phyloP scores from a whole-genome alignment of 78 protist genomes.

The Guillardia theta region DNA sequence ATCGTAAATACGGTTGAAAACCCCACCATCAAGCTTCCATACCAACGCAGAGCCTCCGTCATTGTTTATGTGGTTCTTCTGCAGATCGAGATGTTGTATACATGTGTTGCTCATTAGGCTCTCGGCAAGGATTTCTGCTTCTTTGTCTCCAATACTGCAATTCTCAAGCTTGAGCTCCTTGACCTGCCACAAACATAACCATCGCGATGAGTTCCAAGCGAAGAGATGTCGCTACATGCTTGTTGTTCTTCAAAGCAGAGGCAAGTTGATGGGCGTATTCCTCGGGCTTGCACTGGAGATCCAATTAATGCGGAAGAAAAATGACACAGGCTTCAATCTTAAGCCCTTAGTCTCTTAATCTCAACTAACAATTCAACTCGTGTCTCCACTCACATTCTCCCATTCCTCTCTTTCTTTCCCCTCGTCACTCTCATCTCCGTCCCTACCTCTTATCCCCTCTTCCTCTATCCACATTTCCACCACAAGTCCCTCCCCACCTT shows the following conservation, averaged over 20 bases:
- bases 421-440: too few species aligned
- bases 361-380: too few species aligned
- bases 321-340: too few species aligned
- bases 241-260: background rate
- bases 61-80: background rate
- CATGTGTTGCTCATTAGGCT: background rate
- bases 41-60: slow-evolving; percentile 16
- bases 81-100: background rate
- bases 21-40: background rate
- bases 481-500: too few species aligned
- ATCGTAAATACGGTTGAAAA: background rate
- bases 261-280: background rate
- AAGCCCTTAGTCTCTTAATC: too few species aligned
- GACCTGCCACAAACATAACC: background rate
- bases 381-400: too few species aligned
- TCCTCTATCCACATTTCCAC: too few species aligned
- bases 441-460: too few species aligned
- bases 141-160: background rate
- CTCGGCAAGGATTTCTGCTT: background rate
- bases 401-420: too few species aligned
- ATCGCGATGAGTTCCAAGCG: background rate
- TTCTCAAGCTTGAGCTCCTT: background rate
- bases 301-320: too few species aligned
- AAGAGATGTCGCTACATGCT: background rate
- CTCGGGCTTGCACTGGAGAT: background rate